These are phyloP conservation scores for Nepenthes mirabilis DNA, from an alignment of 148 eudicot species.

Conservation along the genomic window DNA sequence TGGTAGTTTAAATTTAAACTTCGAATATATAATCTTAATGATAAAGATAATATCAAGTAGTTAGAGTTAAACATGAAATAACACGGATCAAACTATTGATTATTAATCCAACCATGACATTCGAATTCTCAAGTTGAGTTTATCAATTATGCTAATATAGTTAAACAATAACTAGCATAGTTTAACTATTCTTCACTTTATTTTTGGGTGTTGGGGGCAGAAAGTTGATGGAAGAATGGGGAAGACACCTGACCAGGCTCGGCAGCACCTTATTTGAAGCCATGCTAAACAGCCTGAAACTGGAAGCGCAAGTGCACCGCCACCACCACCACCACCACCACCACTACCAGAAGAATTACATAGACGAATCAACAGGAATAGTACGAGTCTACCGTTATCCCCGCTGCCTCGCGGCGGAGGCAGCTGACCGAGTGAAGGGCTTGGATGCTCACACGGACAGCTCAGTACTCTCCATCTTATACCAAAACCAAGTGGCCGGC, in stretches of 20 bases:
- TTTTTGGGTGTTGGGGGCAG: constrained; percentile 9
- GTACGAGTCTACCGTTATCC: constrained; percentile 55
- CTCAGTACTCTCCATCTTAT: constrained; percentile 46
- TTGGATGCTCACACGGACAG: constrained; percentile 66
- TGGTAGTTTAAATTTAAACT: no score
- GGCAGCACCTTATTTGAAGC: constrained; percentile 31
- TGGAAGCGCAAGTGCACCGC: not conserved
- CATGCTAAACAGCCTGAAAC: constrained; percentile 21
- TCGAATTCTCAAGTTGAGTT: no score
- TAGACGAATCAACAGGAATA: constrained; percentile 30
- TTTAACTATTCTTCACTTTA: no score
- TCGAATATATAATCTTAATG: no score
- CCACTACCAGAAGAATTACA: not conserved
- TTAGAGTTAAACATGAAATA: no score
- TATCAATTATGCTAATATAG: no score
- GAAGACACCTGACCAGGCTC: constrained; percentile 29
- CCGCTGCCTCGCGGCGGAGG: not conserved
- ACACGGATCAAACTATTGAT: no score
- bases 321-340: not conserved
- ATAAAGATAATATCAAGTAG: no score
- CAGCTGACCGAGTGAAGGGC: constrained; percentile 26
- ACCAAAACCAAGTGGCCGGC: constrained; percentile 63
- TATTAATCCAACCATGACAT: no score
- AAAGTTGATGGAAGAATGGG: constrained; percentile 40
- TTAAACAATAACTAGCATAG: no score